A percentile compares a stretch with the other conserved stretches of the same genome.
phyloP scores from a whole-genome alignment of 345 rosid species.

The Citrus unshiu region DNA sequence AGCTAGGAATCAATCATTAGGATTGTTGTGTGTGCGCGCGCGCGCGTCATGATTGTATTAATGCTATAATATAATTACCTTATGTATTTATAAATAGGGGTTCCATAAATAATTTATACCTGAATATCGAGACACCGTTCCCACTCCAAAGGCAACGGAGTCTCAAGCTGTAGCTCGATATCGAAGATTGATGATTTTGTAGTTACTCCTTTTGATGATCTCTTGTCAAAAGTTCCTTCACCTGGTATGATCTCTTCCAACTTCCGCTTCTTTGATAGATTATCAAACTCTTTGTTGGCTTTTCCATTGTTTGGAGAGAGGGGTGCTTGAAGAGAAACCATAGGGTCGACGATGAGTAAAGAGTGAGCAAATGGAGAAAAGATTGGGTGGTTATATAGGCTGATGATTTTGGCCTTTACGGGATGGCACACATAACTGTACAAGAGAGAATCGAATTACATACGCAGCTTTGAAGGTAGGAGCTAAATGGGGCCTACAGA shows the following conservation, averaged over 20 bases:
- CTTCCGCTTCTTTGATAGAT: conserved; percentile 53
- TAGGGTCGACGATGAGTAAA: conserved; percentile 8
- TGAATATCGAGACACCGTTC: conserved; percentile 59
- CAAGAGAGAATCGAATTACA: conserved; percentile 22
- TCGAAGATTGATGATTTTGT: conserved; percentile 29
- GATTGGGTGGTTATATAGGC: conserved; percentile 32
- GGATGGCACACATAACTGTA: conserved; percentile 19
- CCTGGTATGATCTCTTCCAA: conserved; percentile 22
- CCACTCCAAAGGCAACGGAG: conserved; percentile 54
- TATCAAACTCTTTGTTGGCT: conserved; percentile 22
- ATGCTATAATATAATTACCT: too few species aligned
- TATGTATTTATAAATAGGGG: too few species aligned
- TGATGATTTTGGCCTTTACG: conserved; percentile 13
- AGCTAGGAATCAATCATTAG: neutral
- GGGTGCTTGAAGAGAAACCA: conserved; percentile 48
- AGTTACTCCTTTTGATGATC: conserved; percentile 22
- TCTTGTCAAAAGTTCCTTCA: conserved; percentile 20
- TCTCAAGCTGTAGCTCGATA: conserved; percentile 46
- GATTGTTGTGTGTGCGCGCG: too few species aligned
- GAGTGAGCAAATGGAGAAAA: conserved; percentile 20
- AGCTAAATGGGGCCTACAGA: conserved; percentile 18
- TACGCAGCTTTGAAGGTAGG: conserved; percentile 8
- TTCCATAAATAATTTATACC: conserved; percentile 28
- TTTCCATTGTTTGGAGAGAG: conserved; percentile 29
- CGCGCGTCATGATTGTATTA: too few species aligned